Conservation (phyloP, 768 basidiomycete genomes). For the Mycena floridula region DNA sequence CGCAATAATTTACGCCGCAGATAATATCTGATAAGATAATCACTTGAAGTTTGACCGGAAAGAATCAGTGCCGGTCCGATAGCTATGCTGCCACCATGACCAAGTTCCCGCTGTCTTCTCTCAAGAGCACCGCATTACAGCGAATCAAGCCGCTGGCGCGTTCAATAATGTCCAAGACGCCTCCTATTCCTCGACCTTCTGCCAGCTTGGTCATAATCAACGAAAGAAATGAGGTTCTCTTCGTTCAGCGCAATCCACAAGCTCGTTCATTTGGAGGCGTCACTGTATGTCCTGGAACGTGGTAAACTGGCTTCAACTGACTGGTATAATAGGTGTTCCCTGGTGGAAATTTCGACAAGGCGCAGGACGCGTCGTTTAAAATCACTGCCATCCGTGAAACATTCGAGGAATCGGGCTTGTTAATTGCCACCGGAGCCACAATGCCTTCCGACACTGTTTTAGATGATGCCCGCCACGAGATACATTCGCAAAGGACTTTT, state of each 20-base stretch:
- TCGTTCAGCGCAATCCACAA: constrained; percentile 65
- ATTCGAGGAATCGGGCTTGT: constrained; percentile 69
- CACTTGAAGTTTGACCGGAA: no score
- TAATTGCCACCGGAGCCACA: constrained; percentile 36
- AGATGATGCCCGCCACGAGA: constrained; percentile 47
- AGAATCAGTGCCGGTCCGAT: no score
- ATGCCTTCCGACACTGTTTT: constrained; percentile 27
- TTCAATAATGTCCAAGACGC: not conserved
- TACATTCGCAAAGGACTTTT: constrained; percentile 44
- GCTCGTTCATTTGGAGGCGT: constrained; percentile 60
- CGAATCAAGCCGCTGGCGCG: no score
- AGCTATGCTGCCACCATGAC: no score
- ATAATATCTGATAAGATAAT: no score
- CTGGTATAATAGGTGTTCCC: constrained; percentile 58
- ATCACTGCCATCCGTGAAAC: constrained; percentile 72
- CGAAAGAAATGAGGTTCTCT: constrained; percentile 56
- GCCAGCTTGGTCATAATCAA: constrained; percentile 67
- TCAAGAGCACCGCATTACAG: no score
- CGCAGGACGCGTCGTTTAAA: constrained; percentile 49
- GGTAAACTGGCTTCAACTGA: not conserved
- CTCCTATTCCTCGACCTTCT: constrained; percentile 46
- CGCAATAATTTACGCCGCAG: no score
- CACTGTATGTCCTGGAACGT: constrained; percentile 39
- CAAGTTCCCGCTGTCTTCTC: no score
- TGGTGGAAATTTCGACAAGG: constrained; percentile 61